Percentiles rank a stretch among this genome's conserved stretches.
Conservation (phyloP, 2,329 filamentous ascomycete genomes). For the Ilyonectria destructans region DNA sequence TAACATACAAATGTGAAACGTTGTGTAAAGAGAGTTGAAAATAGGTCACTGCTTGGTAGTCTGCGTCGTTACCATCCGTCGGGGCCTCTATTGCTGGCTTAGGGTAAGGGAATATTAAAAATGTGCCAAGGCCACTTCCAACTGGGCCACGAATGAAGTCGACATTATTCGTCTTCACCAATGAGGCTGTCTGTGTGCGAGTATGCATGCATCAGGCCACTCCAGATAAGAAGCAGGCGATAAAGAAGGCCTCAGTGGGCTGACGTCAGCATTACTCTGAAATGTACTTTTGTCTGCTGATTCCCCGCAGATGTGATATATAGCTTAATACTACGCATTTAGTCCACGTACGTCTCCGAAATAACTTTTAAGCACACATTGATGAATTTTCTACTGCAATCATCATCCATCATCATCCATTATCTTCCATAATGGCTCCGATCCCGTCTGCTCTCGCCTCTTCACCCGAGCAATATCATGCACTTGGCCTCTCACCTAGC, state of each 20-base stretch:
- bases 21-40: too few species aligned
- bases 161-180: too few species aligned
- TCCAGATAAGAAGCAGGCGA: not conserved
- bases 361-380: not conserved
- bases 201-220: too few species aligned
- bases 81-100: too few species aligned
- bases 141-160: too few species aligned
- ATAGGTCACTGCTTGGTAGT: too few species aligned
- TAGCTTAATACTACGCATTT: not conserved
- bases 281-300: not conserved
- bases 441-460: not conserved
- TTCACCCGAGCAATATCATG: not conserved
- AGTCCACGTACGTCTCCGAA: not conserved
- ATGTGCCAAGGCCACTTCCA: too few species aligned
- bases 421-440: not conserved
- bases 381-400: not conserved
- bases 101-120: too few species aligned
- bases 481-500: not conserved
- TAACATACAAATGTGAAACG: too few species aligned
- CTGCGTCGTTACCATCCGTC: too few species aligned
- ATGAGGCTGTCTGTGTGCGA: too few species aligned
- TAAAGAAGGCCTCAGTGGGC: not conserved
- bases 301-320: not conserved
- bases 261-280: not conserved
- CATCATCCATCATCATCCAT: not conserved